phyloP scores from a whole-genome alignment of 2,329 filamentous ascomycete genomes.

The Epicoccum sorghinum region DNA sequence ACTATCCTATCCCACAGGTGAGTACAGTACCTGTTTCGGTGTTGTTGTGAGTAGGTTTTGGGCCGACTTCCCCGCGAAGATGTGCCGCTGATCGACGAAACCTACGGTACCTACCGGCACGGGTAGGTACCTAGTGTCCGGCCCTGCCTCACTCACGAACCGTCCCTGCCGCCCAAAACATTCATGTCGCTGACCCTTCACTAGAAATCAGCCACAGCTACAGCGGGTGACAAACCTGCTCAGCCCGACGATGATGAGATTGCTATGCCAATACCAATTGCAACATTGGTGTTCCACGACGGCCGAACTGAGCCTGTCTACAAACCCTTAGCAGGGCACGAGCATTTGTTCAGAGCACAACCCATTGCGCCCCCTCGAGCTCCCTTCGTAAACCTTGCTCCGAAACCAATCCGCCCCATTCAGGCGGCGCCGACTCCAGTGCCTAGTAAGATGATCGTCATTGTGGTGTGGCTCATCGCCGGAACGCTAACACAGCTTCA shows the following conservation, averaged over 20 bases:
- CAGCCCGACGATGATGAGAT: conserved; percentile 12
- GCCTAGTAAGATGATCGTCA: conserved; percentile 16
- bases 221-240: not conserved
- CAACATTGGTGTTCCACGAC: conserved; percentile 27
- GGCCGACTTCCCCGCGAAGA: conserved; percentile 13
- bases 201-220: not conserved
- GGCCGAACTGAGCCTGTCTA: conserved; percentile 30
- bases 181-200: not conserved
- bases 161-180: not conserved
- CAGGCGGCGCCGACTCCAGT: conserved; percentile 3
- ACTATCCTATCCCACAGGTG: conserved; percentile 10
- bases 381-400: not conserved
- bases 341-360: conserved; percentile 29
- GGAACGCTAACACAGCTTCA: conserved; percentile 16
- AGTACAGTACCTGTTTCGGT: conserved; percentile 10
- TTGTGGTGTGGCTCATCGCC: not conserved
- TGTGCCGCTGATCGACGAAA: not conserved
- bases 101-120: no score
- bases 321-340: conserved; percentile 32
- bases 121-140: conserved; percentile 14
- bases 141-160: conserved; percentile 12
- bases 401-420: not conserved
- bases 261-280: conserved; percentile 28
- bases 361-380: not conserved
- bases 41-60: conserved; percentile 25